Conservation (phyloP, 805 yeast species). For the Komagataella ulmi region DNA sequence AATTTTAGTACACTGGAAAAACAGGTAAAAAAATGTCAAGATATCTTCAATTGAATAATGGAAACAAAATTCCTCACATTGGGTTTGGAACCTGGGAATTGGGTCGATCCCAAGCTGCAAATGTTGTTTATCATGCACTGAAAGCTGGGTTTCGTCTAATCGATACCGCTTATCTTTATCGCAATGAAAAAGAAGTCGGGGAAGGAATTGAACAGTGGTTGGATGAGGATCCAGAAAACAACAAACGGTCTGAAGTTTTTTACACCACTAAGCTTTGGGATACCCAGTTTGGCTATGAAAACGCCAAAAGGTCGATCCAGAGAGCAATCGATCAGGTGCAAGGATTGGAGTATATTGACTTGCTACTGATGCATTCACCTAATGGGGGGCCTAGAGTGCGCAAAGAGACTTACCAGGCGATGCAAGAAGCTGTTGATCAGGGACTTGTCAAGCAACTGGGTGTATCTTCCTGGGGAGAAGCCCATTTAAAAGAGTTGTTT, state of each 20-base stretch:
- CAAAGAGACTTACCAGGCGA: slow-evolving; percentile 54
- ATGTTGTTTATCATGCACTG: slow-evolving; percentile 28
- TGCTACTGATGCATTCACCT: slow-evolving; percentile 59
- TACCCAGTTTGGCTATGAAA: slow-evolving; percentile 41
- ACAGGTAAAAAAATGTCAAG: slow-evolving; percentile 2
- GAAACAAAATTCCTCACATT: slow-evolving; percentile 32
- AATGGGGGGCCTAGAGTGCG: slow-evolving; percentile 30
- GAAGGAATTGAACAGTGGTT: slow-evolving; percentile 30
- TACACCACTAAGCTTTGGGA: slow-evolving; percentile 73
- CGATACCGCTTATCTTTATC: slow-evolving; percentile 35
- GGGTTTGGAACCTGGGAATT: slow-evolving; percentile 39
- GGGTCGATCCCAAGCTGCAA: slow-evolving; percentile 18
- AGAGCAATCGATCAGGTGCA: slow-evolving; percentile 39
- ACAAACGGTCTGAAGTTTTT: slow-evolving; percentile 36
- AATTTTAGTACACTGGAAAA: neutral
- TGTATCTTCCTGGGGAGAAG: slow-evolving; percentile 59
- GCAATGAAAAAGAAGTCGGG: slow-evolving; percentile 35
- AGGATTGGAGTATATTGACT: slow-evolving; percentile 54
- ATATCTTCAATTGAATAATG: slow-evolving; percentile 34
- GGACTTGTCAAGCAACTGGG: slow-evolving; percentile 59
- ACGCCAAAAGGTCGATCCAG: slow-evolving; percentile 45
- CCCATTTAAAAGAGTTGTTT: slow-evolving; percentile 47
- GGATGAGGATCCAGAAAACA: slow-evolving; percentile 17
- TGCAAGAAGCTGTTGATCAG: slow-evolving; percentile 55
- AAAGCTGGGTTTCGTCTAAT: slow-evolving; percentile 30